Percentiles rank a stretch among this genome's conserved stretches.
Evolutionary conservation across 495 filamentous ascomycete species (phyloP).

Genomic region (Polyplosphaeria fusca): DNA sequence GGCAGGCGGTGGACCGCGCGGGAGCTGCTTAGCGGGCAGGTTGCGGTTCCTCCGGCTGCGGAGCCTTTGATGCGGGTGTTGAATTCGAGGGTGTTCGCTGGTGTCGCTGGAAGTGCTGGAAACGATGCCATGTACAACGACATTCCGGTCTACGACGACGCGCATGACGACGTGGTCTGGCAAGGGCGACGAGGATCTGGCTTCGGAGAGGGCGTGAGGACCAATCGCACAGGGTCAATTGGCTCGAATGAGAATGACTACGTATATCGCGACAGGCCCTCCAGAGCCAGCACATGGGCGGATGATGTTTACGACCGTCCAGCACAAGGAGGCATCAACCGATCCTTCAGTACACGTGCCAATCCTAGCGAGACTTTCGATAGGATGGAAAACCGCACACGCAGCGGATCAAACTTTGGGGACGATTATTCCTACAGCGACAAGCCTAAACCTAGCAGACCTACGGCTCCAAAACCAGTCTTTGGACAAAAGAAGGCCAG

Average conservation of each 20-base stretch:
- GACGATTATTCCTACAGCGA: slow-evolving; percentile 51
- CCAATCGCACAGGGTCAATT: slow-evolving; percentile 52
- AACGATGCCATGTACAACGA: slow-evolving; percentile 88
- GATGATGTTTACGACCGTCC: slow-evolving; percentile 83
- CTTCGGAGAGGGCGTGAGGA: slow-evolving; percentile 68
- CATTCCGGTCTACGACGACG: slow-evolving; percentile 84
- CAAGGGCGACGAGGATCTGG: slow-evolving; percentile 72
- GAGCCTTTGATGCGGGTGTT: slow-evolving; percentile 80
- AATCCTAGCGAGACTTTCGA: slow-evolving; percentile 53
- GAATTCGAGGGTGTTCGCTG: slow-evolving; percentile 78
- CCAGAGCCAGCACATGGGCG: slow-evolving; percentile 76
- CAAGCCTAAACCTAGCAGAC: slow-evolving; percentile 53
- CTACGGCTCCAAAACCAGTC: slow-evolving; percentile 82
- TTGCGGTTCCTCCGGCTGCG: slow-evolving; percentile 76
- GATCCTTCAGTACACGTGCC: slow-evolving; percentile 51
- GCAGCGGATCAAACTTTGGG: slow-evolving; percentile 24
- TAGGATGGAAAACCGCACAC: slow-evolving; percentile 38
- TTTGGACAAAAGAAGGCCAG: slow-evolving; percentile 64
- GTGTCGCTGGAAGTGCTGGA: slow-evolving; percentile 49
- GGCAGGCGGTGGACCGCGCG: slow-evolving; percentile 73
- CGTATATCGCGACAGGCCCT: slow-evolving; percentile 63
- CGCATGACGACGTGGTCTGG: slow-evolving; percentile 90
- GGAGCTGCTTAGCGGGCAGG: slow-evolving; percentile 72
- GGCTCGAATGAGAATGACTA: slow-evolving; percentile 46
- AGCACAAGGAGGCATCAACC: slow-evolving; percentile 42